Evolutionary conservation across 2,329 filamentous ascomycete genomes (phyloP).

Genomic region (Spiromastix sp.): DNA sequence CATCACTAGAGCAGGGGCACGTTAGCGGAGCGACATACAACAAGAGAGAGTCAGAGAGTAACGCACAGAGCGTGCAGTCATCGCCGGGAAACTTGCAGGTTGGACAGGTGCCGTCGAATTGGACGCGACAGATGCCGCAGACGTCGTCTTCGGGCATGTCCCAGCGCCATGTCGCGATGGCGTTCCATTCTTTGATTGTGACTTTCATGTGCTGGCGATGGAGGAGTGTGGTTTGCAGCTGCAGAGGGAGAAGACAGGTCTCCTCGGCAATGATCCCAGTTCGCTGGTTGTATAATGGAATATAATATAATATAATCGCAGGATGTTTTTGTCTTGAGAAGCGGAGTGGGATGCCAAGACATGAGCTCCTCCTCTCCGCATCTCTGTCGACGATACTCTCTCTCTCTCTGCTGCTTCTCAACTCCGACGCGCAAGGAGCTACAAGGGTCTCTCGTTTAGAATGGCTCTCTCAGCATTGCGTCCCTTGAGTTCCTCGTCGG

Average conservation of each 20-base stretch:
- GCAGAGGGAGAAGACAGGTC: no score
- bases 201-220: no score
- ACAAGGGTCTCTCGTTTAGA: conserved; percentile 3
- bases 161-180: conserved; percentile 95
- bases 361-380: no score
- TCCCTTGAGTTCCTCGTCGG: conserved; percentile 10
- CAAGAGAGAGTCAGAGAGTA: conserved; percentile 4
- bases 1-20: conserved; percentile 70
- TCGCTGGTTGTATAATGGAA: no score
- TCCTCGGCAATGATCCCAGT: no score
- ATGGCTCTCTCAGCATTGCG: conserved; percentile 30
- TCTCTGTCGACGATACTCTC: no score
- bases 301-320: no score
- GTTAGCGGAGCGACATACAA: not conserved
- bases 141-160: conserved; percentile 95
- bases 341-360: no score
- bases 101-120: conserved; percentile 95
- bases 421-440: no score
- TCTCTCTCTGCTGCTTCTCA: no score
- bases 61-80: conserved; percentile 79
- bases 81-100: conserved; percentile 97
- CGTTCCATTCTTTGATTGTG: conserved; percentile 85
- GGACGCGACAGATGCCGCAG: conserved; percentile 94
- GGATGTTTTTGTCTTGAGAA: no score
- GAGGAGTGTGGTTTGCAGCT: no score